phyloP scores from a whole-genome alignment of 495 filamentous ascomycete species.

The Lasiosphaeria hispida region DNA sequence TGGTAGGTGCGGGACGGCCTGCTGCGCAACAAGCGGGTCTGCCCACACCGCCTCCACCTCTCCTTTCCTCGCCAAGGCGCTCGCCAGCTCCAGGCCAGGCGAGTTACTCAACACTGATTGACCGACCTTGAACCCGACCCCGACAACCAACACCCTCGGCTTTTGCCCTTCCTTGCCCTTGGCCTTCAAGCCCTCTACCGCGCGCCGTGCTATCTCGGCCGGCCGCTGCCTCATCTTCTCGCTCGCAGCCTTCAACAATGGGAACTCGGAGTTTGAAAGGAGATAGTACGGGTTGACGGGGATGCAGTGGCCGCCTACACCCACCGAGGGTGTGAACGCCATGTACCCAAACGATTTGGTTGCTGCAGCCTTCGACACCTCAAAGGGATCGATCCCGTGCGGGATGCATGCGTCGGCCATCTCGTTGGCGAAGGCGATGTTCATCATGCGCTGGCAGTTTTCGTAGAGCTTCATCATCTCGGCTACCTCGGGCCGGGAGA shows the following conservation, averaged over 20 bases:
- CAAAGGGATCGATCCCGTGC: slow-evolving; percentile 38
- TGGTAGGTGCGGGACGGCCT: slow-evolving; percentile 23
- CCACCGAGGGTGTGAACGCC: slow-evolving; percentile 32
- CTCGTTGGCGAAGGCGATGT: slow-evolving; percentile 42
- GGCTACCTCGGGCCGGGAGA: slow-evolving; percentile 39
- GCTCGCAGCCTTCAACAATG: slow-evolving; percentile 33
- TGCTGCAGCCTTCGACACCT: slow-evolving; percentile 35
- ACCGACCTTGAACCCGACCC: slow-evolving; percentile 36
- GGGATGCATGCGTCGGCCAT: slow-evolving; percentile 40
- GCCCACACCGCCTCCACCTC: slow-evolving; percentile 30
- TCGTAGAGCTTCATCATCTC: slow-evolving; percentile 46
- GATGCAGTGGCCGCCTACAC: slow-evolving; percentile 42
- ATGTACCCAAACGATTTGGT: slow-evolving; percentile 43
- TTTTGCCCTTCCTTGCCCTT: neutral
- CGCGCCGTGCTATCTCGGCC: slow-evolving; percentile 22
- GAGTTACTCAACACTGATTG: slow-evolving; percentile 31
- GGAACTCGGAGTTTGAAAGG: slow-evolving; percentile 31
- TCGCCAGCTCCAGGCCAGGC: slow-evolving; percentile 30
- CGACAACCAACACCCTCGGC: slow-evolving; percentile 34
- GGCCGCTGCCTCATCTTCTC: slow-evolving; percentile 34
- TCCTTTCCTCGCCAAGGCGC: slow-evolving; percentile 20
- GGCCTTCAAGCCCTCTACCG: slow-evolving; percentile 12
- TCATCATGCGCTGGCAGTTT: slow-evolving; percentile 42
- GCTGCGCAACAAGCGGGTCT: slow-evolving; percentile 33
- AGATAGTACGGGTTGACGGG: slow-evolving; percentile 42